phyloP scores from a whole-genome alignment of 2,329 filamentous ascomycete genomes.

The Penicillium verrucosum region DNA sequence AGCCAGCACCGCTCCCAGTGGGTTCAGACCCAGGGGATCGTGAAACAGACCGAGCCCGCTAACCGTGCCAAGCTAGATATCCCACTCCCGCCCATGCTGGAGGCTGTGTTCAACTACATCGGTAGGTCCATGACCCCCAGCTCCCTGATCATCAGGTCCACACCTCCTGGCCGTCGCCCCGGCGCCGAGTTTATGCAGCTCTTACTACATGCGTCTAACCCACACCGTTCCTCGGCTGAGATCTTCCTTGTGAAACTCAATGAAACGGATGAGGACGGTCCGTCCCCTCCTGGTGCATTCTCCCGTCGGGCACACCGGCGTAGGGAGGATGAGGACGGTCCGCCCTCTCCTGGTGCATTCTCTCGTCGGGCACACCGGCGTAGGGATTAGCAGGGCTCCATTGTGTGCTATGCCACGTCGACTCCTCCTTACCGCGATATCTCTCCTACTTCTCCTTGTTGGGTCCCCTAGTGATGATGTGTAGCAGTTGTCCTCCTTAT shows the following conservation, averaged over 20 bases:
- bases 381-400: neutral
- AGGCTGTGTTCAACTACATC: neutral
- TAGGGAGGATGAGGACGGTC: too few species aligned
- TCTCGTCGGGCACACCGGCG: neutral
- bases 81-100: neutral
- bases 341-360: neutral
- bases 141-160: neutral
- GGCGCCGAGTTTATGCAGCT: neutral
- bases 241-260: neutral
- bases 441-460: neutral
- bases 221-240: neutral
- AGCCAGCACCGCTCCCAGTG: neutral
- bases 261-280: too few species aligned
- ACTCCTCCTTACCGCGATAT: neutral
- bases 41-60: neutral
- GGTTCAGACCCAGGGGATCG: neutral
- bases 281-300: neutral
- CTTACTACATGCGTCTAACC: neutral
- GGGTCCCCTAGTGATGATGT: neutral
- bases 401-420: neutral
- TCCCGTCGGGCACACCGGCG: neutral
- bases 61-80: neutral
- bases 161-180: neutral
- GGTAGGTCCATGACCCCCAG: neutral
- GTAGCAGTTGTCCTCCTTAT: neutral